Evolutionary conservation across 2,329 filamentous ascomycete species (phyloP).

Genomic region (Teratosphaeria destructans): DNA sequence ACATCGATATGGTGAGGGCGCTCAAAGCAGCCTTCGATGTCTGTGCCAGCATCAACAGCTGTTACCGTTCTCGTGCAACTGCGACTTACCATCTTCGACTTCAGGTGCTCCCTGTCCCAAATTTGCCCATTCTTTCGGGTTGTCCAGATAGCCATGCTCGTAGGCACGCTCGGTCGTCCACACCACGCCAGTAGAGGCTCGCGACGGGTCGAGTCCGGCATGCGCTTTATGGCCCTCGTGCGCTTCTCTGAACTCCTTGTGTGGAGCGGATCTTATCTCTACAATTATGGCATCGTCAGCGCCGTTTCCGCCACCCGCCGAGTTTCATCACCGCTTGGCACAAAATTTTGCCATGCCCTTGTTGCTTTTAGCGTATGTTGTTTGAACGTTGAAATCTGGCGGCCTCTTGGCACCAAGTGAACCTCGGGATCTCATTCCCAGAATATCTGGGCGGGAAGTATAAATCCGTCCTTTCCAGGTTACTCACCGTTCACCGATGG

Average conservation of each 20-base stretch:
- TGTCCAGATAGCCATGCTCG: conserved; percentile 76
- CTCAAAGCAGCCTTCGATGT: conserved; percentile 80
- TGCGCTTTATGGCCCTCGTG: conserved; percentile 88
- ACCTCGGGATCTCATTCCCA: not conserved
- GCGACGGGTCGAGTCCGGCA: conserved; percentile 77
- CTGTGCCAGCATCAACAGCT: conserved; percentile 41
- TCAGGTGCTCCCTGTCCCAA: conserved; percentile 60
- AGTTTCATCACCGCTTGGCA: not conserved
- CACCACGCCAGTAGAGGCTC: conserved; percentile 85
- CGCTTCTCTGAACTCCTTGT: conserved; percentile 78
- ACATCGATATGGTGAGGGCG: conserved; percentile 71
- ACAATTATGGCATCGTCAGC: not conserved
- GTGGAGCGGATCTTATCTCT: conserved; percentile 35
- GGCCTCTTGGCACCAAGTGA: not conserved
- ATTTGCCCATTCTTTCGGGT: conserved; percentile 80
- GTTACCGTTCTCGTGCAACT: conserved; percentile 4
- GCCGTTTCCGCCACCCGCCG: not conserved
- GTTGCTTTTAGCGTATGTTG: not conserved
- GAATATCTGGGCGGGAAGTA: not conserved
- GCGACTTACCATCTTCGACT: conserved; percentile 64
- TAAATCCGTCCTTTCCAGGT: not conserved
- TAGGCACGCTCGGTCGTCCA: conserved; percentile 83
- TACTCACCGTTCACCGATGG: not conserved
- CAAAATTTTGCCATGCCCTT: not conserved
- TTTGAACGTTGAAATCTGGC: not conserved